phyloP scores from a whole-genome alignment of 164 flowering plant species.

The Brasenia schreberi region DNA sequence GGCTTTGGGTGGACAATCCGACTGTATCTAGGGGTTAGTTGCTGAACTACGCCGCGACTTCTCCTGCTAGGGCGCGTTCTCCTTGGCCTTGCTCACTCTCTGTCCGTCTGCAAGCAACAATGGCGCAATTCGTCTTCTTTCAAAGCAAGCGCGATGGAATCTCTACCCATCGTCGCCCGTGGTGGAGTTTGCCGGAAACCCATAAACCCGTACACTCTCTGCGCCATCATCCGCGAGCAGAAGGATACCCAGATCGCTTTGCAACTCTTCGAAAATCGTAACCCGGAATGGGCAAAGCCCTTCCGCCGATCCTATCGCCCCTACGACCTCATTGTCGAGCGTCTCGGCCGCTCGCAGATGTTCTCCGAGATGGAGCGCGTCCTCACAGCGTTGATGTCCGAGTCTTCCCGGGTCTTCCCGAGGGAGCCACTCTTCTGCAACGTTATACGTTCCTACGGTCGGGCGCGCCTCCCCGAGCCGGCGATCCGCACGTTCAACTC shows the following conservation, averaged over 20 bases:
- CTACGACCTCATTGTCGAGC: conserved; percentile 69
- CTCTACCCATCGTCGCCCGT: background rate
- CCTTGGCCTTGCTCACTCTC: too few relatives aligned
- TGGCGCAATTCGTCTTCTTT: background rate
- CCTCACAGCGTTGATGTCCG: conserved; percentile 34
- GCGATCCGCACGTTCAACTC: conserved; percentile 39
- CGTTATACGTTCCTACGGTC: conserved; percentile 44
- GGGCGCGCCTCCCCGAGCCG: conserved; percentile 24
- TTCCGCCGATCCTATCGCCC: conserved; percentile 42
- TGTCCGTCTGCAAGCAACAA: too few relatives aligned
- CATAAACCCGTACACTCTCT: conserved; percentile 50
- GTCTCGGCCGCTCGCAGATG: conserved; percentile 69
- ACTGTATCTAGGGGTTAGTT: too few relatives aligned
- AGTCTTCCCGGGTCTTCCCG: conserved; percentile 29
- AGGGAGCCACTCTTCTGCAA: conserved; percentile 51
- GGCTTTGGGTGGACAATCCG: too few relatives aligned
- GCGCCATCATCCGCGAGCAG: conserved; percentile 53
- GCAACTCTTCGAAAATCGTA: conserved; percentile 51
- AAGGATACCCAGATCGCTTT: conserved; percentile 44
- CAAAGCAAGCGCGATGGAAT: background rate
- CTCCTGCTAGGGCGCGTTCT: too few relatives aligned
- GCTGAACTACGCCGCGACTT: too few relatives aligned
- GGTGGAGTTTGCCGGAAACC: background rate
- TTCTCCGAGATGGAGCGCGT: conserved; percentile 52
- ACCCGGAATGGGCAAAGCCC: conserved; percentile 30